Evolutionary conservation across 2,329 filamentous ascomycete genomes (phyloP), one percentile per base, ranked within the genome.

Genomic region (Claviceps humidiphila): DNA sequence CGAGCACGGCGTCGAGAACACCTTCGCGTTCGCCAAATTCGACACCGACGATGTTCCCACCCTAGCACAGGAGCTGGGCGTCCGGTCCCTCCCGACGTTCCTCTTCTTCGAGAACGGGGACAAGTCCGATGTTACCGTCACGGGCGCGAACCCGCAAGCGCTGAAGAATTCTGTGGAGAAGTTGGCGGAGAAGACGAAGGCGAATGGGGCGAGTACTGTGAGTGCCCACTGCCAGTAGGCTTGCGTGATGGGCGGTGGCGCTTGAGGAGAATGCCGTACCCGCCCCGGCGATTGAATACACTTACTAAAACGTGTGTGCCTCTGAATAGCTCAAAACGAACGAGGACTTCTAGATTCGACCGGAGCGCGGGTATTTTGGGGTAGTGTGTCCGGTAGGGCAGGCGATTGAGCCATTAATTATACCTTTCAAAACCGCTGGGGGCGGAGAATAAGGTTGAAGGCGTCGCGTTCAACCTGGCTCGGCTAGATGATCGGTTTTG

Each of bases 61-160:
- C 49, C 68, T 77, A 20, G 73, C 77, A 51, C 60, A 63, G 14
- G 67, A 71, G 55, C 74, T 80, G 60, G 66, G 68, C 61, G 68
- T 82, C 60, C 68, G 71, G 26, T 73, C 75, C 61, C 77, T 82
- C 69, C 79, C 79, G 9, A 78, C 78, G 42, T 81, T 82, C 62
- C 67, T 77, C 61, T 75, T 81, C 67, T 80, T 82, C 65, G 72
- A 76, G 65, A 69, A 78, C 49, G 76, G 76, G 51, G 66, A 71
- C 44, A 68, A 68, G 63, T 66, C 51, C 7, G 47, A 45, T 59
- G 71, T 74, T 58, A 70, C 68, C 59, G 62, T 77, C 44, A 66
- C 68, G 42, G 71, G 68, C 43, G 67, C 66, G 39, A 67, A 63
- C 51, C 66, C 66, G 5, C 56, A 62, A 6, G 64, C 62, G 47